Evolutionary conservation across 2,329 filamentous ascomycete genomes (phyloP), one percentile per base, ranked within the genome.

Genomic region (Hypoxylon sp.): DNA sequence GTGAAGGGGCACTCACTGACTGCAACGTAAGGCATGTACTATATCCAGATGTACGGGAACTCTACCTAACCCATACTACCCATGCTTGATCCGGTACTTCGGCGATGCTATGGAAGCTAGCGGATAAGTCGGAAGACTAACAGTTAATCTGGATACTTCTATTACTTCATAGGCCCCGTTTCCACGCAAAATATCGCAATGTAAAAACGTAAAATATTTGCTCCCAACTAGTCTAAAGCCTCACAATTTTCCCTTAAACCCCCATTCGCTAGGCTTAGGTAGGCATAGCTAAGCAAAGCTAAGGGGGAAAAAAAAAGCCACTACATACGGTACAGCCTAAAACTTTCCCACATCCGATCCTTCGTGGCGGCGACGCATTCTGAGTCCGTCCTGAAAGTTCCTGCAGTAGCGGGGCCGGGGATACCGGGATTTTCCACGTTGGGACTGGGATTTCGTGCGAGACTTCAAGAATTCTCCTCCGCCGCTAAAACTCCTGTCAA

Each of bases 381-480:
- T 39, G 14, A 6, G 13, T 59, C 53, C 63, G 60, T 58, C 31
- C 17, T 61, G 35, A 59, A 59, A 65, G 67, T 71, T 70, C 69
- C 69, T 71, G 67, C 67, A 67, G 63, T 70, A 71, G 69, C 58
- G 67, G 59, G 67, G 54, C 53, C 33, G 58, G 59, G 59, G 55
- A 24, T 63, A 14, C 53, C 39, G 61, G 68, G 59, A 63, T 68
- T 13, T 19, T 8, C 57, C 31, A 60, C 26, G 37, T 31, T 59
- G 24, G 42, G 19, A 22, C 47, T 26, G 26, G 19, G 63, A 22
- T 22, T 44, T 59, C 37, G 37, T 19, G 50, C 47, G n/a, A 68
- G 59, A 50, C 53, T 53, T 59, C 37, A 54, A 59, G 51, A 59
- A 46, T 51, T 52, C 53, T 67, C 22, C 37, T 47, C 48, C 48